Base-by-base conservation (phyloP, 2,329 filamentous ascomycete genomes). In the Pseudogymnoascus sp. region DNA sequence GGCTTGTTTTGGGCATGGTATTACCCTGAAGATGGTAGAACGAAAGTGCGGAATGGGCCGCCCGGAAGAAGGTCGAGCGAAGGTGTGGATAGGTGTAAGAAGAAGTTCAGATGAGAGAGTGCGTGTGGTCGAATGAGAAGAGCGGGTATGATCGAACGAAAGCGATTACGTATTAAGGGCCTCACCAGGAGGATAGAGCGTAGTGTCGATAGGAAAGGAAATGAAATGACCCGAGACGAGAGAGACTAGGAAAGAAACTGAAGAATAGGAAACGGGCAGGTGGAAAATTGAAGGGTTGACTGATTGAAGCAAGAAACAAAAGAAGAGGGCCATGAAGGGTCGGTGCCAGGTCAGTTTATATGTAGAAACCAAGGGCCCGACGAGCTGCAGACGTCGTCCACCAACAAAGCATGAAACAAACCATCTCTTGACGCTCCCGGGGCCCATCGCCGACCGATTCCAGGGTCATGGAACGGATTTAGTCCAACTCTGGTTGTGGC, bases 1-100 rank as follows among this genome's bases (percentile, higher is more conserved):
- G 60, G 66, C 66, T 50, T n/a, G 66, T 68, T 68, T 69, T 71
- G 35, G 71, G 70, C 71, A 72, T 72, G 63, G 63, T 68, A 60
- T 7, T 63, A 26, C 42, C 47, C 63, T 63, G 64, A 62, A 23
- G 31, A 35, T 42, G 13, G 44, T 28, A 31, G 60, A 59, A 64
- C 47, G 60, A 61, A 62, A 31, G 61, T 59, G 42, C 31, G 35
- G 60, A 19, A 19, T 61, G 63, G 36, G 35, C 62, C 63, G 40
- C 42, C 61, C 63, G 62, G 64, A 63, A 38, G 36, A 28, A 21
- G 21, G 44, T 28, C 31, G 60, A 59, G 61, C 47, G 60, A 61
- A 59, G 26, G 61, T 62, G 50, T 59, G 35, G 62, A n/a, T 61
- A 62, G 21, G 35, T 50, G 62, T 64, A 42, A 62, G 31, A 35